Base-by-base conservation (phyloP, 1,139 yeast species). In the Groenewaldozyma auringiensis region DNA sequence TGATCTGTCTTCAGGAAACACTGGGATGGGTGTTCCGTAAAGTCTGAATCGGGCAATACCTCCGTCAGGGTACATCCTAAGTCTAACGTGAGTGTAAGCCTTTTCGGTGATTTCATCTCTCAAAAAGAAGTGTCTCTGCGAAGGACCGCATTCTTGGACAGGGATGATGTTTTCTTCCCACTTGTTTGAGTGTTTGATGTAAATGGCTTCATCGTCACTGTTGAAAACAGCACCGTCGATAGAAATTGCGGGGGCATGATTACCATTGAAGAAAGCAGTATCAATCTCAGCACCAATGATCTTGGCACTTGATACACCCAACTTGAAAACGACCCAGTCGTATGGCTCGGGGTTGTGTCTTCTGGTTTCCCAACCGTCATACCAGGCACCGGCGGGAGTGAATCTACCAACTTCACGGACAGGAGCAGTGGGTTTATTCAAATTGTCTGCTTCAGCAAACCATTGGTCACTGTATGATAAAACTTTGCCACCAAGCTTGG, bases 301-400 rank as follows among this genome's bases (percentile, higher is more conserved):
- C 42, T 72, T 71, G 1, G 96, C 96, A 37, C 86, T 77, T 6
- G 87, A 71, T 14, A 89, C 96, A 11, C 97, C 97, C 60, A 86
- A 71, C 62, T 78, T 75, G 64, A 89, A 69, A 36, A 85, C 71
- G 25, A 84, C 96, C 84, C 89, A 88, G 60, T 89, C 97, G 37
- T 86, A 84, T 47, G 79, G 87, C 50, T 72, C 83, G 1, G 78
- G 67, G 65, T 89, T 89, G 70, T 89, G 97, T 66, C 97, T 76
- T 63, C 96, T 75, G 20, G 97, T 88, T 66, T 89, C 97, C 97
- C 97, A 89, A 14, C 97, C 97, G 57, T 89, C 97, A 62, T 85
- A 89, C 96, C 96, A 88, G 3, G 95, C 95, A 45, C 97, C 97
- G 3, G 89, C 78, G 53, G 78, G 83, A 3, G 83, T 78, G 66